A percentile compares a stretch with the other conserved stretches of the same genome.
phyloP scores from a whole-genome alignment of 2,329 filamentous ascomycete species.

The Diaporthe citri region DNA sequence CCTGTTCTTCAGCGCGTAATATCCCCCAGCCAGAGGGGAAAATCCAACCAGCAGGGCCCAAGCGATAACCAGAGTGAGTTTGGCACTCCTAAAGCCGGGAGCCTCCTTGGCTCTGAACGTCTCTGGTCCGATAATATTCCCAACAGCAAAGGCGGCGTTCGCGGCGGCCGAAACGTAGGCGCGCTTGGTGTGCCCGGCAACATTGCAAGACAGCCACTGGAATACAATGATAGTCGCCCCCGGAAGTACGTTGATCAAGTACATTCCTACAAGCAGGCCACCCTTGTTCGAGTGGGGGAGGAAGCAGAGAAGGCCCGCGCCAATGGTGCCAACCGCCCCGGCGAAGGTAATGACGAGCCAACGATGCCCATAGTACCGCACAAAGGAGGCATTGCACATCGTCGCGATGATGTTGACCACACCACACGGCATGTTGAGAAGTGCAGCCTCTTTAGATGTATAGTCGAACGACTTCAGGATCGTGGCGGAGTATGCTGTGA shows the following conservation, averaged over 20 bases:
- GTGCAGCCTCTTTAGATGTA: slow-evolving; percentile 35
- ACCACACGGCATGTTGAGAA: slow-evolving; percentile 43
- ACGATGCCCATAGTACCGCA: slow-evolving; percentile 3
- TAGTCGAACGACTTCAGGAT: slow-evolving; percentile 29
- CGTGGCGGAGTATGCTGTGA: slow-evolving; percentile 18
- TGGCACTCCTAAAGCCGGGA: slow-evolving; percentile 9
- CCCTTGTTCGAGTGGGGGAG: slow-evolving; percentile 20
- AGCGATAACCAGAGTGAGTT: slow-evolving; percentile 17
- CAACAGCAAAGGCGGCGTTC: slow-evolving; percentile 20
- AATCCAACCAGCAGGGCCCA: slow-evolving; percentile 17
- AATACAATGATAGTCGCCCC: slow-evolving; percentile 18
- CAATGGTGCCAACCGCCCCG: background rate
- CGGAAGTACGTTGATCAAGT: slow-evolving; percentile 19
- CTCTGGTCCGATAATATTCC: slow-evolving; percentile 13
- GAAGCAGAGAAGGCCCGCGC: slow-evolving; percentile 18
- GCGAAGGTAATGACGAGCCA: slow-evolving; percentile 10
- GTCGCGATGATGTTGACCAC: slow-evolving; percentile 12
- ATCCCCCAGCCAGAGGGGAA: slow-evolving; percentile 6
- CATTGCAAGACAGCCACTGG: slow-evolving; percentile 21
- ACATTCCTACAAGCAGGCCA: background rate
- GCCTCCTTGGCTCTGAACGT: slow-evolving; percentile 19
- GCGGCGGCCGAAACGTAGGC: slow-evolving; percentile 12
- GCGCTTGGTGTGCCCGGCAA: slow-evolving; percentile 25
- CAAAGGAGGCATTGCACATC: slow-evolving; percentile 14
- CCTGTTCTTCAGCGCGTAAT: slow-evolving; percentile 16